Conservation (phyloP, 1,139 yeast species). For the Arxiozyma bovina region DNA sequence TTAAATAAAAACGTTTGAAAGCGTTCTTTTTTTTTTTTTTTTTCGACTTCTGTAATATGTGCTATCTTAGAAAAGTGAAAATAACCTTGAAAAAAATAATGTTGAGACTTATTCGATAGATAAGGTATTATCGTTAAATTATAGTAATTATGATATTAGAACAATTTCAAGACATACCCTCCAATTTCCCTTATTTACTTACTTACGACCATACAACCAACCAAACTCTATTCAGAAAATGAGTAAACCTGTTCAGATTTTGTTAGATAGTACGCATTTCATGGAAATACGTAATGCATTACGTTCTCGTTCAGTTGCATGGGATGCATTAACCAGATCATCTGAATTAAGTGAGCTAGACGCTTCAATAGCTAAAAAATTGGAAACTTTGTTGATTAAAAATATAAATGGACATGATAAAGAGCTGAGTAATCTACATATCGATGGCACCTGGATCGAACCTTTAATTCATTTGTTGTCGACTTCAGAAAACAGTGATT, state of each 20-base stretch:
- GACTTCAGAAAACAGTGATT: slow-evolving; percentile 40
- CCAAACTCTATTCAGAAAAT: background rate
- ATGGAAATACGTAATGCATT: slow-evolving; percentile 68
- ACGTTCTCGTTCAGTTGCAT: slow-evolving; percentile 77
- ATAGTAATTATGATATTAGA: background rate
- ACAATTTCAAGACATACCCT: background rate
- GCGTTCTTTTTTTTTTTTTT: background rate
- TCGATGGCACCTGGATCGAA: slow-evolving; percentile 16
- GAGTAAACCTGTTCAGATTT: slow-evolving; percentile 10
- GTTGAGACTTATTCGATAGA: background rate
- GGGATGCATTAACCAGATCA: slow-evolving; percentile 86
- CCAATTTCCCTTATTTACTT: background rate
- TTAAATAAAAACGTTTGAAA: background rate
- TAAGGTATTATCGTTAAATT: background rate
- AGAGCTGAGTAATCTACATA: slow-evolving; percentile 23
- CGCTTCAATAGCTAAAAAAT: slow-evolving; percentile 25
- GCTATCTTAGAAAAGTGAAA: background rate
- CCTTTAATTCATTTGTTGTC: slow-evolving; percentile 26
- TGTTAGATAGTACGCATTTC: slow-evolving; percentile 53
- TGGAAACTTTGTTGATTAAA: slow-evolving; percentile 24
- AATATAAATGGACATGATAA: slow-evolving; percentile 4
- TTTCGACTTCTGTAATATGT: no score
- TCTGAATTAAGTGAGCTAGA: slow-evolving; percentile 41
- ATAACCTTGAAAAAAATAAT: no score
- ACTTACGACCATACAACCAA: background rate